These are phyloP conservation scores for Phyllosticta paracitricarpa DNA, from an alignment of 2,329 filamentous ascomycete genomes.

Conservation along the genomic window DNA sequence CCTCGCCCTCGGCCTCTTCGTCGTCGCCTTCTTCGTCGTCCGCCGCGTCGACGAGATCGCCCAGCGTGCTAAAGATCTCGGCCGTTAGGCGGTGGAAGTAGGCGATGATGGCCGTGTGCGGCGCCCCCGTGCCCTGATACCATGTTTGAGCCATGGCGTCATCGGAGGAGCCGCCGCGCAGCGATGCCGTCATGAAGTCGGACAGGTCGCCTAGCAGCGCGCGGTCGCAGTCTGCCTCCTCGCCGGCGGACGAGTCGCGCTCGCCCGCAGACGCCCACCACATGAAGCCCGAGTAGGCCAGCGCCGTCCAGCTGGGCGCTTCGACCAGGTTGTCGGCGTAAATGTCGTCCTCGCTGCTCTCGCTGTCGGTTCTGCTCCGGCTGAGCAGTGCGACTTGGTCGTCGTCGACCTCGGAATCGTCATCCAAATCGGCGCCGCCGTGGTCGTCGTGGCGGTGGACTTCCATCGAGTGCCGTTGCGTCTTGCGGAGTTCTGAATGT, in stretches of 20 bases:
- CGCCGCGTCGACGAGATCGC: constrained; percentile 47
- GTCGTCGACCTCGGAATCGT: constrained; percentile 24
- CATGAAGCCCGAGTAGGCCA: constrained; percentile 76
- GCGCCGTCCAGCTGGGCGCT: constrained; percentile 53
- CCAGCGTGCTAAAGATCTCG: constrained; percentile 52
- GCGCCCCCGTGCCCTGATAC: constrained; percentile 20
- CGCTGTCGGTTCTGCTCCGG: not conserved
- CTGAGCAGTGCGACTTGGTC: constrained; percentile 22
- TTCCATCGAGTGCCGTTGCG: constrained; percentile 18
- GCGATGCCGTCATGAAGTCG: constrained; percentile 19
- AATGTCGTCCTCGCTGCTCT: constrained; percentile 7
- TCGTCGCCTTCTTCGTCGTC: constrained; percentile 33
- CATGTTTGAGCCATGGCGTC: constrained; percentile 32
- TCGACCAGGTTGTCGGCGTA: constrained; percentile 38
- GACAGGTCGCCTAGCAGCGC: constrained; percentile 34
- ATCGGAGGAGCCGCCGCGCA: constrained; percentile 36
- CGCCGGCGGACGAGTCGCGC: constrained; percentile 45
- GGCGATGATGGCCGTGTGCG: constrained; percentile 64
- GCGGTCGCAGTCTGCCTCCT: constrained; percentile 44
- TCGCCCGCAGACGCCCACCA: constrained; percentile 86
- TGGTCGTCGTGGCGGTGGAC: constrained; percentile 13
- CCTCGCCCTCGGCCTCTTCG: constrained; percentile 21
- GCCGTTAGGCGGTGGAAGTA: constrained; percentile 73
- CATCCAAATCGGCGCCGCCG: constrained; percentile 16
- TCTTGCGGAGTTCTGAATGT: constrained; percentile 26